Percentiles rank a stretch among this genome's conserved stretches.
Evolutionary conservation across 257 asterid species (phyloP).

Genomic region (Ophiorrhiza pumila): DNA sequence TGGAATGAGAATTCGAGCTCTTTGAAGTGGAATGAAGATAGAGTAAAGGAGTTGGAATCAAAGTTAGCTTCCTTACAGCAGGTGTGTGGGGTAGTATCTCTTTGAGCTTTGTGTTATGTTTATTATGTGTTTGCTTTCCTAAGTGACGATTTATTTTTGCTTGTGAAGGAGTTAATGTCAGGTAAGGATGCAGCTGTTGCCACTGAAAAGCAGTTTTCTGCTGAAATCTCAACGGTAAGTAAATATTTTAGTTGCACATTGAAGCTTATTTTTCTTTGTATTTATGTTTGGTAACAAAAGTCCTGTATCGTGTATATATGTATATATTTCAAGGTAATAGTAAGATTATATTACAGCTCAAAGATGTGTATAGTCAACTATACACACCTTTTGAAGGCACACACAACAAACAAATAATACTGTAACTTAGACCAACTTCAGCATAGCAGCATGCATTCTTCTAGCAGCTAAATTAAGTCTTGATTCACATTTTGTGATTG

Average conservation of each 20-base stretch:
- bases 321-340: too few relatives aligned
- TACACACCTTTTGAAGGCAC: too few relatives aligned
- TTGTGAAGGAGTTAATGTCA: constrained; percentile 59
- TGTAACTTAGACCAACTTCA: too few relatives aligned
- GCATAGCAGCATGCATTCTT: not conserved
- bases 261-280: not conserved
- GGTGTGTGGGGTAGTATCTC: constrained; percentile 37
- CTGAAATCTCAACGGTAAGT: constrained; percentile 80
- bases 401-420: too few relatives aligned
- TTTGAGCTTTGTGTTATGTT: constrained; percentile 2
- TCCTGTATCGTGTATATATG: not conserved
- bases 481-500: not conserved
- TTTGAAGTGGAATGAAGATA: constrained; percentile 60
- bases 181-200: constrained; percentile 65
- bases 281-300: not conserved
- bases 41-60: constrained; percentile 69
- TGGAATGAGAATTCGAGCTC: constrained; percentile 52
- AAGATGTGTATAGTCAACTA: too few relatives aligned
- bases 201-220: constrained; percentile 63
- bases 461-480: not conserved
- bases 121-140: constrained; percentile 6
- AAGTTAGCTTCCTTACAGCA: constrained; percentile 64
- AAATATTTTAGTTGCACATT: not conserved
- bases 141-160: constrained; percentile 11
- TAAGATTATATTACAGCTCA: too few relatives aligned